Conservation (phyloP, 805 yeast genomes). For the Metschnikowia baotianmanensis region DNA sequence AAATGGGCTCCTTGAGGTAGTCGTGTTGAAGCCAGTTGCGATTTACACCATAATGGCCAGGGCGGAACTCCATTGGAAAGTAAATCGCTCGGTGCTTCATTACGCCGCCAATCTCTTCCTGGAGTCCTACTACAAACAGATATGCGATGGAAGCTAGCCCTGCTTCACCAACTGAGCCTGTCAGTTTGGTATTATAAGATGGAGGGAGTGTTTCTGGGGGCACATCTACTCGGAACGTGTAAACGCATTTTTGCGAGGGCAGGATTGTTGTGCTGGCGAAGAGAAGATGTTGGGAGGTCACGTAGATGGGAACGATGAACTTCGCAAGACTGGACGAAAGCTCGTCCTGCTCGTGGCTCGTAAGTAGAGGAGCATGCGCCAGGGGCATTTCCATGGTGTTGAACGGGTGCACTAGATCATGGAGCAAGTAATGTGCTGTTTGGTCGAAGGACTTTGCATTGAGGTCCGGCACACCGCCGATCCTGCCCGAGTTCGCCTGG, state of each 20-base stretch:
- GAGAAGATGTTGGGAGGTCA: conserved; percentile 39
- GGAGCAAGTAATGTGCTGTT: conserved; percentile 25
- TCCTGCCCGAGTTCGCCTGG: conserved; percentile 17
- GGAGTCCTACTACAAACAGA: conserved; percentile 35
- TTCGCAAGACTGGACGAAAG: conserved; percentile 27
- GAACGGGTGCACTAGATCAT: conserved; percentile 35
- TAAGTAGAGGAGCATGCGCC: neutral
- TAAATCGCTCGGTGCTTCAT: conserved; percentile 27
- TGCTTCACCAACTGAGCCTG: conserved; percentile 38
- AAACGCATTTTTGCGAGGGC: conserved; percentile 19
- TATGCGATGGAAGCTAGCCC: conserved; percentile 39
- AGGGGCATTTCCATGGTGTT: conserved; percentile 22
- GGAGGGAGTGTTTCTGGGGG: conserved; percentile 33
- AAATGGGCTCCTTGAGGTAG: conserved; percentile 24
- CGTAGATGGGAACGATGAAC: conserved; percentile 37
- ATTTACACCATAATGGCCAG: conserved; percentile 25
- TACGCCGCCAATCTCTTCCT: conserved; percentile 16
- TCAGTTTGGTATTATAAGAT: conserved; percentile 40
- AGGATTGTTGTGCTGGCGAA: conserved; percentile 30
- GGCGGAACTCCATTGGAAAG: conserved; percentile 33
- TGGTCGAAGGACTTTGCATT: conserved; percentile 20
- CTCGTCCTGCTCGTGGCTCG: conserved; percentile 11
- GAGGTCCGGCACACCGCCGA: conserved; percentile 39
- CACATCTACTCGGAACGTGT: conserved; percentile 25
- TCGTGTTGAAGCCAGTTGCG: conserved; percentile 29